Evolutionary conservation across 352 stramenopile genomes (phyloP).

Genomic region (Phytopythium cucurbitacearum): DNA sequence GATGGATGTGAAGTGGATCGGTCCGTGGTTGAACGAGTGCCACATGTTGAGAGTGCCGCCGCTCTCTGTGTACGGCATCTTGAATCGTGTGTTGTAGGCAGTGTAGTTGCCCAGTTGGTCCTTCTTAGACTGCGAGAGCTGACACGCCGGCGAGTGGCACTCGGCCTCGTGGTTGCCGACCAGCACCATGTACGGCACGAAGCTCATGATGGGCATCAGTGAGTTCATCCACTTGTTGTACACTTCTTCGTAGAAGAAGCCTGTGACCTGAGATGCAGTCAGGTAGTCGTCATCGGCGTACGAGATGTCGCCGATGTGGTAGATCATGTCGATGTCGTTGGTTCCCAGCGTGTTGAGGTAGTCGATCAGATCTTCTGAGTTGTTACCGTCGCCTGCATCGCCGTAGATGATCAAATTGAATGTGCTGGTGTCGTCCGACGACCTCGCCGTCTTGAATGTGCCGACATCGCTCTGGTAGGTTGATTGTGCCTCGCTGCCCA

Average conservation of each 20-base stretch:
- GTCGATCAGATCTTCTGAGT: constrained; percentile 31
- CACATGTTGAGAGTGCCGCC: constrained; percentile 74
- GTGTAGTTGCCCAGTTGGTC: constrained; percentile 72
- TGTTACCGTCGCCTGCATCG: constrained; percentile 38
- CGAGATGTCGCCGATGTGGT: constrained; percentile 71
- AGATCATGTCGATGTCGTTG: constrained; percentile 47
- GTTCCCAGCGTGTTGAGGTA: constrained; percentile 32
- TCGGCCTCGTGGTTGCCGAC: constrained; percentile 88
- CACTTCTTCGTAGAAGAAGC: constrained; percentile 85
- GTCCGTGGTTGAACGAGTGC: constrained; percentile 85
- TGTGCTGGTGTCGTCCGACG: constrained; percentile 14
- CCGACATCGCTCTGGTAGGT: constrained; percentile 22
- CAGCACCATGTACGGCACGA: constrained; percentile 79
- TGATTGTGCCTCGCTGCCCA: constrained; percentile 21
- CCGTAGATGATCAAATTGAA: constrained; percentile 58
- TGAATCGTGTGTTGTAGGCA: constrained; percentile 82
- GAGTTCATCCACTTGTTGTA: constrained; percentile 86
- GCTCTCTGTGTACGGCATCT: constrained; percentile 77
- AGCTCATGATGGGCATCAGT: constrained; percentile 42
- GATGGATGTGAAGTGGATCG: constrained; percentile 82
- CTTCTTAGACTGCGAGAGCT: constrained; percentile 39
- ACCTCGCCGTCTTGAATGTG: constrained; percentile 29
- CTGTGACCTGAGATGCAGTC: constrained; percentile 15
- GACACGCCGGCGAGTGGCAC: constrained; percentile 69
- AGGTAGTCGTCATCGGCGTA: constrained; percentile 33